Conservation (phyloP, 2,329 filamentous ascomycete species). For the Calonectria henricotiae region DNA sequence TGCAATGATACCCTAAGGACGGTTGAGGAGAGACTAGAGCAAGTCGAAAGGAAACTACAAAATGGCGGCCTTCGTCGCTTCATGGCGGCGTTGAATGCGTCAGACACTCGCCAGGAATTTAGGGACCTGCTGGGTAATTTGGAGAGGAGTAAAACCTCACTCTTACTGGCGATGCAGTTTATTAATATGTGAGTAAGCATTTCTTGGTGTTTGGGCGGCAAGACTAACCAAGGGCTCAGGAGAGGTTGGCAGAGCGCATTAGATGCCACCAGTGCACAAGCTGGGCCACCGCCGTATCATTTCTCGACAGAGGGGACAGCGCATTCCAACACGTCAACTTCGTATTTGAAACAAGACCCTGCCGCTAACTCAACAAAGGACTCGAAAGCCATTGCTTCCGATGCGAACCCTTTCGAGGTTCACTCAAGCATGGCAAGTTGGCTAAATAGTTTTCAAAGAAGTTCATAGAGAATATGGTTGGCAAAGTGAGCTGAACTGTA, state of each 20-base stretch:
- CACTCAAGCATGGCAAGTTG: neutral
- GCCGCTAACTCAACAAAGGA: neutral
- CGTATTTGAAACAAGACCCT: neutral
- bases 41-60: neutral
- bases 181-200: constrained; percentile 5
- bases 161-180: neutral
- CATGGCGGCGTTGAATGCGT: neutral
- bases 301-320: neutral
- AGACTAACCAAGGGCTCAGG: neutral
- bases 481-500: too few species aligned
- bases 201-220: too few species aligned
- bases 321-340: too few species aligned
- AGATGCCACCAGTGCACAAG: neutral
- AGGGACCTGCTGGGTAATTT: neutral
- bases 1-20: neutral
- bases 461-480: neutral
- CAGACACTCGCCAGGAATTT: neutral
- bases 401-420: neutral
- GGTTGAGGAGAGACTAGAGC: neutral
- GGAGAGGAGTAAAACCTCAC: neutral
- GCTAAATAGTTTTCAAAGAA: neutral
- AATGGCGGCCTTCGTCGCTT: neutral
- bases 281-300: neutral
- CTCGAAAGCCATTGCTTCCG: neutral
- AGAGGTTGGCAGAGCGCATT: neutral